Evolutionary conservation across 179 eudicot genomes (phyloP), one percentile per base, ranked within the genome.

Genomic region (Silene noctiflora): DNA sequence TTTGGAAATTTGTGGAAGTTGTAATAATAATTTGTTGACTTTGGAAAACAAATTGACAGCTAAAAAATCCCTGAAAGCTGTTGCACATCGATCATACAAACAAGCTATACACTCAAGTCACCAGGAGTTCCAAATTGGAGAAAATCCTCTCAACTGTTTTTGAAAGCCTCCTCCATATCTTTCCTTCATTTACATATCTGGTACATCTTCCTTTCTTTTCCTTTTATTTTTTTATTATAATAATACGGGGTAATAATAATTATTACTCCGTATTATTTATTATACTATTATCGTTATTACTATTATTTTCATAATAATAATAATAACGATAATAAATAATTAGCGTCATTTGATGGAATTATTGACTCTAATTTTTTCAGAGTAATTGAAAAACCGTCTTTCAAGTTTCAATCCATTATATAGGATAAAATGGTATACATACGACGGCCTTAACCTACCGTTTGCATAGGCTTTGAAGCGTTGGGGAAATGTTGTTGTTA

Each of bases 91-190:
- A 69, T 69, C 31, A 67, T 24, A 76, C 9, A 76, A 68, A 29
- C 42, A n/a, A 77, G 33, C 35, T 67, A 1, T 27, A 27, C 29
- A 60, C 29, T 74, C 55, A 62, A 60, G 58, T 63, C 80, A 62
- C 65, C 75, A 56, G 56, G 22, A 17, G 59, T 65, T 31, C 70
- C 22, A 77, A 81, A 61, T 67, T n/a, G 35, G 22, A 46, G 21
- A 74, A 69, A 81, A 72, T 62, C 53, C 67, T 35, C 7, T 74
- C 78, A 81, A 81, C 84, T 67, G 79, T 78, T 78, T 81, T 70
- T 66, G 24, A 77, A 81, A 81, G 84, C 33, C 22, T 69, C 25
- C 70, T 72, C 44, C 61, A 81, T 46, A 81, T 78, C 69, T 81
- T 81, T 78, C 44, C 79, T 2, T 55, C 67, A 7, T 74, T 53